Percentiles rank a stretch among this genome's conserved stretches.
These are phyloP conservation scores for Kodamaea fungicola DNA, from an alignment of 1,139 yeast species.

Conservation along the genomic window DNA sequence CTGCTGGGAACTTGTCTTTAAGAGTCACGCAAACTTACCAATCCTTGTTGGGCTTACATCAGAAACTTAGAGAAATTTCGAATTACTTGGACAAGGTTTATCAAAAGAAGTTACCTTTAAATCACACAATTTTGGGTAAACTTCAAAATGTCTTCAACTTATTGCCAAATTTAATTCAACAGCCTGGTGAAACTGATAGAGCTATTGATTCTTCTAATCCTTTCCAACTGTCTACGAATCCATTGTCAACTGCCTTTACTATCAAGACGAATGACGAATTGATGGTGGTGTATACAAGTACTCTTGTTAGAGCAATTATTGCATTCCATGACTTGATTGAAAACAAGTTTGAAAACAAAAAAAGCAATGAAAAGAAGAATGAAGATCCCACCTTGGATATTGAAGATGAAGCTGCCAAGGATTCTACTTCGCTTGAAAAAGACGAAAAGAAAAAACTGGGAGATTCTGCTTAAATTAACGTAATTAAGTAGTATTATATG, in stretches of 20 bases:
- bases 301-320: slow-evolving; percentile 88
- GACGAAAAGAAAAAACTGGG: slow-evolving; percentile 4
- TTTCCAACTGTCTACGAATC: slow-evolving; percentile 28
- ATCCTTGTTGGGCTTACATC: slow-evolving; percentile 82
- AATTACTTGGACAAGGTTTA: slow-evolving; percentile 75
- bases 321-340: slow-evolving; percentile 97
- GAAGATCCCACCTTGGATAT: slow-evolving; percentile 11
- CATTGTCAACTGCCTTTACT: slow-evolving; percentile 77
- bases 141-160: slow-evolving; percentile 92
- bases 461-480: background rate
- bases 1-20: slow-evolving; percentile 88
- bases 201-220: slow-evolving; percentile 16
- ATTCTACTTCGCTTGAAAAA: background rate
- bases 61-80: slow-evolving; percentile 76
- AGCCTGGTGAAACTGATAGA: slow-evolving; percentile 12
- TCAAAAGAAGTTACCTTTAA: slow-evolving; percentile 71
- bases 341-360: slow-evolving; percentile 83
- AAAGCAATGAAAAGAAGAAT: slow-evolving; percentile 39
- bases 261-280: slow-evolving; percentile 92
- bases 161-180: slow-evolving; percentile 70
- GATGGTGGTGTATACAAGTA: slow-evolving; percentile 88
- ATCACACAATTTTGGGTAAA: slow-evolving; percentile 87
- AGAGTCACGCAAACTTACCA: slow-evolving; percentile 86
- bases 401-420: slow-evolving; percentile 1
- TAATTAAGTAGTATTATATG: slow-evolving; percentile 6